Conservation (phyloP, 257 asterid species). For the Schizonepeta tenuifolia region DNA sequence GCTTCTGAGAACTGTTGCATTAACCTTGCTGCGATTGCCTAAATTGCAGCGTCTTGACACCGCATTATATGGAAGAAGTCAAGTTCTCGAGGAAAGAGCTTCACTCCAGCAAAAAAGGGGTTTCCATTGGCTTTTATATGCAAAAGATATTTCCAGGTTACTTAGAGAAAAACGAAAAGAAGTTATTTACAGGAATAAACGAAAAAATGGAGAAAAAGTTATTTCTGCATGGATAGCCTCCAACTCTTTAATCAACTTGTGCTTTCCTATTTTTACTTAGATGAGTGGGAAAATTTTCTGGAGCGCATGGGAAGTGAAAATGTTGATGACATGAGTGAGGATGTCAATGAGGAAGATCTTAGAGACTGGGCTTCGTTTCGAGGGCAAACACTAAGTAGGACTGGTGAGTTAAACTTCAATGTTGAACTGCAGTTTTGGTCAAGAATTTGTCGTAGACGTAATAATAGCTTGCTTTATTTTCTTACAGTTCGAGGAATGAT, state of each 20-base stretch:
- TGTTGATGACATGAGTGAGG: conserved; percentile 44
- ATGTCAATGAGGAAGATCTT: conserved; percentile 57
- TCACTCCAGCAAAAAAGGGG: conserved; percentile 80
- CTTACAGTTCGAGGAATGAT: conserved; percentile 95
- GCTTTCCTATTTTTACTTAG: conserved; percentile 46
- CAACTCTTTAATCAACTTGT: conserved; percentile 20
- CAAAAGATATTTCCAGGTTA: conserved; percentile 92
- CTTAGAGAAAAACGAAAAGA: background rate
- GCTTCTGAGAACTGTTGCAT: conserved; percentile 16
- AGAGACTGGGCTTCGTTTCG: conserved; percentile 94
- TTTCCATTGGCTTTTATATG: conserved; percentile 82
- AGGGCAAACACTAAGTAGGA: conserved; percentile 90
- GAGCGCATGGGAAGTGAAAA: conserved; percentile 74
- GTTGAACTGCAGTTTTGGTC: conserved; percentile 12
- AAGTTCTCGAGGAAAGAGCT: conserved; percentile 82
- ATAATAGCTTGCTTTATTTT: conserved; percentile 28
- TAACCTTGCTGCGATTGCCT: conserved; percentile 20
- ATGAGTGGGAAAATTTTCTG: conserved; percentile 88
- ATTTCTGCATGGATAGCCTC: conserved; percentile 28
- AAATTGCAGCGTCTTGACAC: conserved; percentile 79
- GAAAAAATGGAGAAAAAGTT: conserved; percentile 18
- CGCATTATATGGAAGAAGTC: conserved; percentile 90
- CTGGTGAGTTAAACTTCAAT: conserved; percentile 50
- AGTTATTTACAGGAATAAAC: conserved; percentile 28
- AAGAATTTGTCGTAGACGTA: background rate